Base-by-base conservation (phyloP, 345 rosid species). In the Populus euphratica region DNA sequence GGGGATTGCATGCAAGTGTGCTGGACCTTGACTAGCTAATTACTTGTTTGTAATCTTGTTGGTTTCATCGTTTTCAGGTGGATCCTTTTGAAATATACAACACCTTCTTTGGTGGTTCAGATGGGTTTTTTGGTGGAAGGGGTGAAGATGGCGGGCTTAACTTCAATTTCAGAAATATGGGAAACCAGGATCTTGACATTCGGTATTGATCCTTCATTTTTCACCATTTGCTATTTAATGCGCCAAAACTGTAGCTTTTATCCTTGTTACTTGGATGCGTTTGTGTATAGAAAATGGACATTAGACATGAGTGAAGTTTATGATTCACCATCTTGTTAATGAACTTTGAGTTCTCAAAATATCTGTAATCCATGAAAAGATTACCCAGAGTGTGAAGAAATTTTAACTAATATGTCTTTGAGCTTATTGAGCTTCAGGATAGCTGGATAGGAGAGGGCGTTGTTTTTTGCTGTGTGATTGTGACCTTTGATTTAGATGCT, bases 81-180 rank as follows among this genome's bases (percentile, higher is more conserved):
- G 98, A 95, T 85, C 98, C 97, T 52, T 95, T 90, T 79, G 96
- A 91, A 50, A 79, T 93, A 77, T 95, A 86, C 74, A 89, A 89
- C 82, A 62, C 96, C 39, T 93, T 93, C 88, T 91, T 95, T 83
- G 96, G 99, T 50, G 88, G 87, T 81, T 88, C 95, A 33, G 88
- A 88, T 74, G 95, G 91, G 39, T 68, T 89, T 79, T 94, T 94
- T 82, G 88, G 87, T 69, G 91, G 83, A 56, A 81, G 80, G 80
- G 92, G 82, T 78, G 95, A 80, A 63, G 80, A 82, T 18, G 86
- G 91, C 69, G 91, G 87, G 76, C 73, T 89, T 76, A 83, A 81
- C 78, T 93, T 93, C 83, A 85, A 80, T 84, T 77, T 91, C 66
- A 82, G 89, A 83, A 83, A 85, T 74, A 86, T 71, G 73, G 87